phyloP scores from a whole-genome alignment of 192 early-diverging fungal species.

The Powellomyces hirtus region DNA sequence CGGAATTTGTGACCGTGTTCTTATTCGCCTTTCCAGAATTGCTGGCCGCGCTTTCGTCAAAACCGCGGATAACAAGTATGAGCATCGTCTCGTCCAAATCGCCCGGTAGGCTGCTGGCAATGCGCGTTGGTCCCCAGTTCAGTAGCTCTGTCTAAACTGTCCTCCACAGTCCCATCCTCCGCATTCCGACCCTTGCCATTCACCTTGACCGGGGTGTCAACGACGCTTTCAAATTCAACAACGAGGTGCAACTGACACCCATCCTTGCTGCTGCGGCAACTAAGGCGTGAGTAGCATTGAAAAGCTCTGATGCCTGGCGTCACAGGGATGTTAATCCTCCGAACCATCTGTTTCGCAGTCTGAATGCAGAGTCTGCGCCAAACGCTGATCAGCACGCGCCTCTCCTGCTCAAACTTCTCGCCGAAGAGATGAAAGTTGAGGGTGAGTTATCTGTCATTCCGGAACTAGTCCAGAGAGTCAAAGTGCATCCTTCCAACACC shows the following conservation, averaged over 20 bases:
- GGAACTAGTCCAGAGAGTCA: too few species aligned
- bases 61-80: slow-evolving; percentile 64
- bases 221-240: slow-evolving; percentile 91
- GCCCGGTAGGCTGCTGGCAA: slow-evolving; percentile 47
- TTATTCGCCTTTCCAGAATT: too few species aligned
- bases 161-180: slow-evolving; percentile 70
- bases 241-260: slow-evolving; percentile 88
- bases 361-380: slow-evolving; percentile 28
- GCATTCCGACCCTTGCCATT: slow-evolving; percentile 95
- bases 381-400: slow-evolving; percentile 73
- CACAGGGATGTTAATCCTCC: background rate
- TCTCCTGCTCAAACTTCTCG: slow-evolving; percentile 72
- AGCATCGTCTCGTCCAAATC: slow-evolving; percentile 75
- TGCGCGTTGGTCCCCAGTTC: too few species aligned
- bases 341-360: slow-evolving; percentile 1
- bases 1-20: too few species aligned
- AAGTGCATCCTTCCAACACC: background rate
- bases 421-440: slow-evolving; percentile 68
- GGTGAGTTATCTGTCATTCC: slow-evolving; percentile 30
- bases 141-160: background rate
- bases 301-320: too few species aligned
- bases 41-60: slow-evolving; percentile 91
- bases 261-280: slow-evolving; percentile 58
- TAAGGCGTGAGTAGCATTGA: slow-evolving; percentile 25
- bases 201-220: slow-evolving; percentile 83